phyloP scores from a whole-genome alignment of 192 early-diverging fungal species.

The Pilaira anomala region DNA sequence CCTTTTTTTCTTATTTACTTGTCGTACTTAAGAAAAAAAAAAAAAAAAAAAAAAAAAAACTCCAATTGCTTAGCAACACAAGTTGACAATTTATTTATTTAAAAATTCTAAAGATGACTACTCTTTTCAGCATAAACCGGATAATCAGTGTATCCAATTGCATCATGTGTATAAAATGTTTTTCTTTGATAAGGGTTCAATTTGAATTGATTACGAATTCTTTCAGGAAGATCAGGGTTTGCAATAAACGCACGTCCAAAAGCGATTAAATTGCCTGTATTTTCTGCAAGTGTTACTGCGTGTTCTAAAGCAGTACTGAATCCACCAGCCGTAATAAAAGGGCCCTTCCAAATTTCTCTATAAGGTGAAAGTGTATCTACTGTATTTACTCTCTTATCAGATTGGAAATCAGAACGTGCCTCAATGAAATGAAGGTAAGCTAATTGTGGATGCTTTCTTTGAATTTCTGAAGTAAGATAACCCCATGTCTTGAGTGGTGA shows the following conservation, averaged over 20 bases:
- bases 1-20: no score
- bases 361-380: slow-evolving; percentile 11
- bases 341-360: slow-evolving; percentile 18
- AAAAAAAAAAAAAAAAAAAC: no score
- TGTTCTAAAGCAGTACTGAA: background rate
- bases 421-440: slow-evolving; percentile 38
- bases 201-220: slow-evolving; percentile 17
- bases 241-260: slow-evolving; percentile 37
- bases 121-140: slow-evolving; percentile 2
- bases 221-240: slow-evolving; percentile 33
- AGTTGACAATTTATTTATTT: no score
- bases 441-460: slow-evolving; percentile 25
- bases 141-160: slow-evolving; percentile 32
- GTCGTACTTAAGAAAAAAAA: no score
- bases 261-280: slow-evolving; percentile 19
- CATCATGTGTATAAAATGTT: slow-evolving; percentile 21
- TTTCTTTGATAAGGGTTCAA: slow-evolving; percentile 29
- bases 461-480: slow-evolving; percentile 16
- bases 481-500: slow-evolving; percentile 23
- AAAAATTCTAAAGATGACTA: no score
- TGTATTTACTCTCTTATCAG: slow-evolving; percentile 45
- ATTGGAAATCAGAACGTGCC: slow-evolving; percentile 2
- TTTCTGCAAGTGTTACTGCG: background rate
- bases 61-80: no score
- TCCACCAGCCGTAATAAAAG: slow-evolving; percentile 27